Conservation (phyloP, 441 rosid species). For the Populus hybrid region DNA sequence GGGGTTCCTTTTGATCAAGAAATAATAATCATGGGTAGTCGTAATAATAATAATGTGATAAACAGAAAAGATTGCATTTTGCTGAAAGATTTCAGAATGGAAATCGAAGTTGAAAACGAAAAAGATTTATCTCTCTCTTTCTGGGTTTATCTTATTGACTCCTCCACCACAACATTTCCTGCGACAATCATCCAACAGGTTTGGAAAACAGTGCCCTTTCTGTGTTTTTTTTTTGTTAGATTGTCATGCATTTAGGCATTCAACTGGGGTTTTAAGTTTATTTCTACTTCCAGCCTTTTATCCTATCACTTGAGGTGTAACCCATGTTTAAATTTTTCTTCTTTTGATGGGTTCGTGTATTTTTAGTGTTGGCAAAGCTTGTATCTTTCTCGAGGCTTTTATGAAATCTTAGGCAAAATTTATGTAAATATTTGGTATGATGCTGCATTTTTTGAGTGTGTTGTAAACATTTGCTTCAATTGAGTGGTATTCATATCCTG, state of each 20-base stretch:
- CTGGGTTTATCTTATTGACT: slow-evolving; percentile 59
- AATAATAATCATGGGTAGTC: background rate
- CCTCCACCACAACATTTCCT: slow-evolving; percentile 42
- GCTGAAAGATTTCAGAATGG: slow-evolving; percentile 56
- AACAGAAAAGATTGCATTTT: slow-evolving; percentile 38
- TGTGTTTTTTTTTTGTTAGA: background rate
- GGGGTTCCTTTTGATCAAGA: background rate
- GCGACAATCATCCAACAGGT: slow-evolving; percentile 61
- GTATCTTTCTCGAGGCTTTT: no score
- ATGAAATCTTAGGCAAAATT: no score
- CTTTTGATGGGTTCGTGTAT: no score
- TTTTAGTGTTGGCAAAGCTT: no score
- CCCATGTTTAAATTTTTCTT: no score
- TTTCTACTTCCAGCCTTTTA: no score
- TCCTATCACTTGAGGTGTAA: no score
- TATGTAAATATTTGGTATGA: no score
- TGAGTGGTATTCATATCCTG: background rate
- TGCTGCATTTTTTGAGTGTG: background rate
- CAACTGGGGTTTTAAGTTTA: no score
- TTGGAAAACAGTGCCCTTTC: background rate
- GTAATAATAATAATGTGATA: slow-evolving; percentile 19
- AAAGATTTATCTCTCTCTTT: slow-evolving; percentile 53
- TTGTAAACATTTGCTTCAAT: no score
- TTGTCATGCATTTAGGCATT: no score
- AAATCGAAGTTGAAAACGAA: slow-evolving; percentile 38